Evolutionary conservation across 192 early-diverging fungal species (phyloP).

Genomic region (Backusella luteola): DNA sequence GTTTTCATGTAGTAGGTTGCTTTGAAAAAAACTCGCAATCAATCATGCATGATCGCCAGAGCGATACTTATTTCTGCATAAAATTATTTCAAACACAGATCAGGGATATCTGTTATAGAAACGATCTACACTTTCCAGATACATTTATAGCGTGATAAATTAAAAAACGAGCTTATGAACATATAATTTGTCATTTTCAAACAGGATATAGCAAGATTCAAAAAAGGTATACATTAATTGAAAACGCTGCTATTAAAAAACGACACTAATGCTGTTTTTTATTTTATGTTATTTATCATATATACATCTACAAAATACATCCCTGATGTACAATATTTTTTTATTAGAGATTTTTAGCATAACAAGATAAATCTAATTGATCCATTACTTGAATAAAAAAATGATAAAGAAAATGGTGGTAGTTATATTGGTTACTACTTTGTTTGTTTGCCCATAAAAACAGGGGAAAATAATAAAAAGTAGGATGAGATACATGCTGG

Average conservation of each 20-base stretch:
- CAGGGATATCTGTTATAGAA: neutral
- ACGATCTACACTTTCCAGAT: neutral
- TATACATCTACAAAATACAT: too few relatives aligned
- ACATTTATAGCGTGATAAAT: neutral
- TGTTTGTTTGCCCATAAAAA: neutral
- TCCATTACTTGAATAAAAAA: neutral
- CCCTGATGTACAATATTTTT: too few relatives aligned
- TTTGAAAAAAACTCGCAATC: neutral
- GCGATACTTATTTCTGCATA: neutral
- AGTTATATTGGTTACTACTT: neutral
- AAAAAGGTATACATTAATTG: neutral
- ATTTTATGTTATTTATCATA: neutral
- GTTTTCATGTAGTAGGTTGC: neutral
- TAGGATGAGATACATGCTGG: neutral
- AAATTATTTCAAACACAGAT: neutral
- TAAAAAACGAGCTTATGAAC: neutral
- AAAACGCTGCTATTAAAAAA: neutral
- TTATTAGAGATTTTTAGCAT: neutral
- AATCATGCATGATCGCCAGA: neutral
- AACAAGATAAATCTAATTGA: neutral
- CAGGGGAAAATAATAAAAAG: neutral
- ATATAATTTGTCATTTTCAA: neutral
- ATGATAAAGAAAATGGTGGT: too few relatives aligned
- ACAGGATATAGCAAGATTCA: neutral
- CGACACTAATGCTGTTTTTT: neutral